Base-by-base conservation (phyloP, 495 filamentous ascomycete genomes). In the Parachaetomium inaequale region DNA sequence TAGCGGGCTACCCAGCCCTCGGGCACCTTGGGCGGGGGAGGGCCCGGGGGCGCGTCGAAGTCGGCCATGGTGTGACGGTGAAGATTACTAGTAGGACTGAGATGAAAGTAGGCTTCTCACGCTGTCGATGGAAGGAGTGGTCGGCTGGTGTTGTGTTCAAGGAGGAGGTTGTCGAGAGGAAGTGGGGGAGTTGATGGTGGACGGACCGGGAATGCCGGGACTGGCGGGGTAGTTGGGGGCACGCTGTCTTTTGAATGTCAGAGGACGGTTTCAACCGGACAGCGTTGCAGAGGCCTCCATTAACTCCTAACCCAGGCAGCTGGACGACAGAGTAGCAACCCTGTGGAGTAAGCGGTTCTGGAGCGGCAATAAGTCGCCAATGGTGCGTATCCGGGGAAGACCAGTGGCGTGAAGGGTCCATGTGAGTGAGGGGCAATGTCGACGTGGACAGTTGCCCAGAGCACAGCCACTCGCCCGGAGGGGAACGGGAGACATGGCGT, bases 1-100 rank as follows among this genome's bases (percentile, higher is more conserved):
- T 82, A 96, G 47, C 89, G 84, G 10, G 86, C 87, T 68, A 88
- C 87, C 91, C 92, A 98, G 59, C 93, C 93, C 68, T 89, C 87
- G 0, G 93, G 94, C 2, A 96, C 88, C 63, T 85, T 84, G 25
- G 92, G 93, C 10, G 94, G 92, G 38, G 92, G 92, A 54, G 93
- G 93, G 7, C 90, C 90, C 1, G 84, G 68, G 21, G 91, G 91
- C 60, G 90, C 83, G 38, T 78, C 75, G 68, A 87, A 91, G 66
- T 86, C 82, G 45, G 78, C 77, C 80, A 88, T 87, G 29, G 12
- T 65, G 55, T 34, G 28, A 28, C 31, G 61, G 17, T 40, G 52
- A 26, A 4, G 14, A 26, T 52, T 19, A n/a, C n/a, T n/a, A n/a
- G n/a, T n/a, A n/a, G n/a, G n/a, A n/a, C n/a, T n/a, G n/a, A n/a